Evolutionary conservation across 768 basidiomycete species (phyloP), one percentile per base, ranked within the genome.

Genomic region (Mycena galopus): DNA sequence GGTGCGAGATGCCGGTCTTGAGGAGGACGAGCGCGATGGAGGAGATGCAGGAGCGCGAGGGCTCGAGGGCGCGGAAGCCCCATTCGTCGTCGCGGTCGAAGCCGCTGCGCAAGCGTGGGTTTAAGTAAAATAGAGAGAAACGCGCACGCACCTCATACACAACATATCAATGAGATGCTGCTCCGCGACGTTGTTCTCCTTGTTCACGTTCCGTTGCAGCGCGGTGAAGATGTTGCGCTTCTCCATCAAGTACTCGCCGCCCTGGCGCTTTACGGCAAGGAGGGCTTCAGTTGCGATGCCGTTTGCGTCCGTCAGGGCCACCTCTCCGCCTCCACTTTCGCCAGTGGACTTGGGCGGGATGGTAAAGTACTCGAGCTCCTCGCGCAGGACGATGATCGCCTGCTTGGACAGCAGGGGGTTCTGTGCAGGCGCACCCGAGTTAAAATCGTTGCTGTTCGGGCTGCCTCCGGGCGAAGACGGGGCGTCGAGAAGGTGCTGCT

Each of bases 141-240:
- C 1, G 55, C 30, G 47, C 25, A 72, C 84, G 51, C 80, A 97
- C 97, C 96, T 98, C 96, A 98, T 98, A 85, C 97, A 99, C 73
- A 99, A 87, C 98, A 99, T 99, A 84, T 99, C 98, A 83, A 99
- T 99, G 77, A 99, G 86, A 85, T 99, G 98, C 84, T 99, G 97
- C 83, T 99, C 98, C 21, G 98, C 98, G 65, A 98, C 88, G 81
- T 99, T 99, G 80, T 98, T 98, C 85, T 98, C 97, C 86, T 97
- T 97, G 84, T 97, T 97, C 74, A 99, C 97, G 82, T 99, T 99
- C 77, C 98, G 89, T 86, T 99, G 97, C 67, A 99, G 86, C 47
- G 98, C 98, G 3, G 97, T 97, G 81, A 99, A 99, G 78, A 99
- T 98, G 82, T 93, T 95, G 79, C 89, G 89, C 82, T 95, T 94